Evolutionary conservation across 2,329 filamentous ascomycete genomes (phyloP).

Genomic region (Dissoconium aciculare): DNA sequence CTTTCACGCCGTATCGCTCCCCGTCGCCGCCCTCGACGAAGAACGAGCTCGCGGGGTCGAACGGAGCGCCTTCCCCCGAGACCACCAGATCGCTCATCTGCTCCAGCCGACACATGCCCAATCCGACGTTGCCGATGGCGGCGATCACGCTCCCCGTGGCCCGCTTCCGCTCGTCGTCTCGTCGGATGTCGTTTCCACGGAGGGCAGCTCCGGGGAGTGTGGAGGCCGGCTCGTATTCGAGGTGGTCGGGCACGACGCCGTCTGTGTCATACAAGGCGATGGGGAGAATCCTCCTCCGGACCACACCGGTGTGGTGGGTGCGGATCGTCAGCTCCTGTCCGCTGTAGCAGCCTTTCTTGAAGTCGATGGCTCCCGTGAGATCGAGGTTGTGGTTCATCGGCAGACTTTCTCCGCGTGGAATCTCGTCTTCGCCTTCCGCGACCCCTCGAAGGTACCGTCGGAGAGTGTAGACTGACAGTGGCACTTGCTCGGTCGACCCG

Average conservation of each 20-base stretch:
- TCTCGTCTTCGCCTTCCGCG: constrained; percentile 70
- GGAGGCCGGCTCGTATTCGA: constrained; percentile 34
- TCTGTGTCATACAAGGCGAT: constrained; percentile 51
- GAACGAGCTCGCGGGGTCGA: constrained; percentile 42
- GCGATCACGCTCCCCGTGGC: constrained; percentile 67
- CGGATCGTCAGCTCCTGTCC: constrained; percentile 94
- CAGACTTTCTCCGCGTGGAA: constrained; percentile 54
- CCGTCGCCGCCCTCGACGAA: constrained; percentile 17
- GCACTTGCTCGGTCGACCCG: constrained; percentile 29
- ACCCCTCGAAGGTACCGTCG: constrained; percentile 68
- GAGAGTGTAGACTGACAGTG: constrained; percentile 47
- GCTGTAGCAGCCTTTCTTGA: constrained; percentile 91
- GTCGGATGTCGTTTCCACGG: constrained; percentile 36
- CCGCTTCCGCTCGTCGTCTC: constrained; percentile 40
- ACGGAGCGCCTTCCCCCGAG: constrained; percentile 50
- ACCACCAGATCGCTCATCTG: constrained; percentile 72
- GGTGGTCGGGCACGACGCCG: constrained; percentile 24
- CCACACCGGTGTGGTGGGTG: constrained; percentile 84
- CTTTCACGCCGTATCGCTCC: constrained; percentile 25
- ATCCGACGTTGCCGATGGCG: constrained; percentile 69
- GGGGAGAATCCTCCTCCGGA: constrained; percentile 78
- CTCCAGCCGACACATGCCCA: constrained; percentile 76
- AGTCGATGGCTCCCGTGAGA: constrained; percentile 71
- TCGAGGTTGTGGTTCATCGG: constrained; percentile 87
- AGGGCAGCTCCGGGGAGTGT: constrained; percentile 2